Conservation (phyloP, 2,329 filamentous ascomycete species). For the Alternaria arborescens region DNA sequence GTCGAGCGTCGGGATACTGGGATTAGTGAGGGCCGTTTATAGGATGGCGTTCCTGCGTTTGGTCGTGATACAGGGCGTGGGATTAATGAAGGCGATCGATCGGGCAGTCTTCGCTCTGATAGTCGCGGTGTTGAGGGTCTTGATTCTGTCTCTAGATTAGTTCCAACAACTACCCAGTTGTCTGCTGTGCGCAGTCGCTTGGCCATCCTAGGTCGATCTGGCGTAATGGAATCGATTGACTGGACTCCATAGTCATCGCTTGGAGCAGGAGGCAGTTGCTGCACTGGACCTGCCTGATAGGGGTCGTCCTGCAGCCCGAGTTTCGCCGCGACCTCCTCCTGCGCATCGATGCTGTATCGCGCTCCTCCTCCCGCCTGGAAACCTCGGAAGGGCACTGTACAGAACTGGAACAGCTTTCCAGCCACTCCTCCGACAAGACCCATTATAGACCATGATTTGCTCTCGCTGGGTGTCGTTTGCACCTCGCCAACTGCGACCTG, state of each 20-base stretch:
- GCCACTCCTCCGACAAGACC: constrained; percentile 72
- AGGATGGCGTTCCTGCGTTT: constrained; percentile 25
- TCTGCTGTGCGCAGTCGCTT: constrained; percentile 60
- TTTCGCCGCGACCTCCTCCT: constrained; percentile 37
- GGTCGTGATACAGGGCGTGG: constrained; percentile 43
- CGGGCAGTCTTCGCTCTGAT: constrained; percentile 43
- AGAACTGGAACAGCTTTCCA: constrained; percentile 86
- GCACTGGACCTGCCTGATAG: constrained; percentile 28
- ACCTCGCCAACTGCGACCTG: constrained; percentile 21
- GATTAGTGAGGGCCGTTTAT: constrained; percentile 54
- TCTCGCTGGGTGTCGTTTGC: constrained; percentile 30
- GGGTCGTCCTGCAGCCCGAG: constrained; percentile 36
- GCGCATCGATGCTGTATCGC: constrained; percentile 68
- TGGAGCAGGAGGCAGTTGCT: constrained; percentile 60
- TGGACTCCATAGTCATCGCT: constrained; percentile 58
- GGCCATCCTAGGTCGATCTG: constrained; percentile 53
- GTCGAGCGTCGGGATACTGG: constrained; percentile 54
- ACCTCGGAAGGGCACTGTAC: constrained; percentile 76
- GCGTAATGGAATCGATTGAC: constrained; percentile 56
- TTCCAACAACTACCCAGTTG: constrained; percentile 59
- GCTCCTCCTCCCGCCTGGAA: constrained; percentile 87
- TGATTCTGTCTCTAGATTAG: constrained; percentile 63
- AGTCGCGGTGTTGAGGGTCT: constrained; percentile 55
- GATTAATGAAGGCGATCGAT: constrained; percentile 45
- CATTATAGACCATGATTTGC: constrained; percentile 56